Percentiles rank a stretch among this genome's conserved stretches.
Conservation (phyloP, 495 filamentous ascomycete species). For the Daldinia grandis region DNA sequence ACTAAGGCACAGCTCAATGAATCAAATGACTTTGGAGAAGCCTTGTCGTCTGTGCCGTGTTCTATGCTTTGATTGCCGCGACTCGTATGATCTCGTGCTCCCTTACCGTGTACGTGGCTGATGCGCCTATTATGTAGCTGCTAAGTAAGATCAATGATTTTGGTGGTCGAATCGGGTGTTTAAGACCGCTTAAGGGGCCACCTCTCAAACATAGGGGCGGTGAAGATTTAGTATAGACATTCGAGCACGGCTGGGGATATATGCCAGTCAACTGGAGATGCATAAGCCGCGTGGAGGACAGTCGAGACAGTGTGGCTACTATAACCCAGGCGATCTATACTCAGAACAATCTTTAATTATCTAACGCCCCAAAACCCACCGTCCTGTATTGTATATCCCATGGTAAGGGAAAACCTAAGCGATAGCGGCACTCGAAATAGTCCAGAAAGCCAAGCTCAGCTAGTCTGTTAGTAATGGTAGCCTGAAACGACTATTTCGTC, state of each 20-base stretch:
- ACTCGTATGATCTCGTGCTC: constrained; percentile 28
- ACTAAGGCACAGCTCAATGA: constrained; percentile 25
- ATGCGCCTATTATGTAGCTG: constrained; percentile 18
- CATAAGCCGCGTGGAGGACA: constrained; percentile 10
- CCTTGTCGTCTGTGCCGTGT: constrained; percentile 4
- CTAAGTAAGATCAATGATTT: constrained; percentile 23
- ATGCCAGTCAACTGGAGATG: constrained; percentile 22
- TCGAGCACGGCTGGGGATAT: constrained; percentile 27
- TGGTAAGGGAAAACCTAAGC: background rate
- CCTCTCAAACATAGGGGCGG: constrained; percentile 27
- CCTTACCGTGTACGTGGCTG: constrained; percentile 35
- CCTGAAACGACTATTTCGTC: constrained; percentile 5
- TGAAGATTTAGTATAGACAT: constrained; percentile 23
- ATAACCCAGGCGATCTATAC: constrained; percentile 11
- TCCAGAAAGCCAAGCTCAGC: constrained; percentile 8
- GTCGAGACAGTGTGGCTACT: constrained; percentile 8
- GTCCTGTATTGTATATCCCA: constrained; percentile 11
- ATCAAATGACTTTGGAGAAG: constrained; percentile 30
- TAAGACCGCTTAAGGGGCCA: constrained; percentile 17
- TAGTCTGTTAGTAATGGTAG: constrained; percentile 19
- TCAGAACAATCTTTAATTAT: constrained; percentile 16
- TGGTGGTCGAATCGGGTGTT: constrained; percentile 12
- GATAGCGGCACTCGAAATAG: constrained; percentile 7
- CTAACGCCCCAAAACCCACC: constrained; percentile 14
- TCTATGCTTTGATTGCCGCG: constrained; percentile 11